phyloP scores from a whole-genome alignment of 1,284 basidiomycete species.

The Boletus sp. region DNA sequence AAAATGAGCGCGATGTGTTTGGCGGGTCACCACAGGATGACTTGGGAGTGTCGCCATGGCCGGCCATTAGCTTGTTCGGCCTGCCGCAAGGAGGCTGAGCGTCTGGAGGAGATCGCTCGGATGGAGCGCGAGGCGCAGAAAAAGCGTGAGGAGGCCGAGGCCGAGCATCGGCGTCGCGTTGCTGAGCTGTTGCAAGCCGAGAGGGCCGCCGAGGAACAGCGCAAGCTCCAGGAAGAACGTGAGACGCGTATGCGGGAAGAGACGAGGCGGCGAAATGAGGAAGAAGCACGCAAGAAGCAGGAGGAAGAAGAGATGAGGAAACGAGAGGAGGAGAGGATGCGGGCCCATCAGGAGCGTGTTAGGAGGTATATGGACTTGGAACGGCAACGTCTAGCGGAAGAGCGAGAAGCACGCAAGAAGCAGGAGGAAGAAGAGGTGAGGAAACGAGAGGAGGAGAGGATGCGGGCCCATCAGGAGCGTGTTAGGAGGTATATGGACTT shows the following conservation, averaged over 20 bases:
- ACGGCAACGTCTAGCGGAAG: not conserved
- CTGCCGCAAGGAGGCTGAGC: conserved; percentile 8
- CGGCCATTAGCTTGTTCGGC: conserved; percentile 6
- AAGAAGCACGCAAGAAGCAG: not conserved
- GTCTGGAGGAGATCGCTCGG: not conserved
- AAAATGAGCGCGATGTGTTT: conserved; percentile 9
- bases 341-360: not conserved
- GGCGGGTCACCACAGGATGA: conserved; percentile 3
- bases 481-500: not conserved
- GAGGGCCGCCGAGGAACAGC: not conserved
- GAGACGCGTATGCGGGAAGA: not conserved
- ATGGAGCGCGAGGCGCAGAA: not conserved
- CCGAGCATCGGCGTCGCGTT: not conserved
- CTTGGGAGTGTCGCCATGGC: conserved; percentile 15
- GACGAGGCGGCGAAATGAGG: not conserved
- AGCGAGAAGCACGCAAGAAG: not conserved
- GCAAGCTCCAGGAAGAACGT: not conserved
- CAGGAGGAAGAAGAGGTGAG: not conserved
- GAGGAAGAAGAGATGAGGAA: not conserved
- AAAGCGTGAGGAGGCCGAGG: conserved; percentile 8
- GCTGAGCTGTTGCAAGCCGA: not conserved
- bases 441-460: not conserved
- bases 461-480: not conserved
- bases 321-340: not conserved
- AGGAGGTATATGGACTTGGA: not conserved